Percentiles rank a stretch among this genome's conserved stretches.
Evolutionary conservation across 23 red algal genomes (phyloP).

Genomic region (Gracilaria gracilis): DNA sequence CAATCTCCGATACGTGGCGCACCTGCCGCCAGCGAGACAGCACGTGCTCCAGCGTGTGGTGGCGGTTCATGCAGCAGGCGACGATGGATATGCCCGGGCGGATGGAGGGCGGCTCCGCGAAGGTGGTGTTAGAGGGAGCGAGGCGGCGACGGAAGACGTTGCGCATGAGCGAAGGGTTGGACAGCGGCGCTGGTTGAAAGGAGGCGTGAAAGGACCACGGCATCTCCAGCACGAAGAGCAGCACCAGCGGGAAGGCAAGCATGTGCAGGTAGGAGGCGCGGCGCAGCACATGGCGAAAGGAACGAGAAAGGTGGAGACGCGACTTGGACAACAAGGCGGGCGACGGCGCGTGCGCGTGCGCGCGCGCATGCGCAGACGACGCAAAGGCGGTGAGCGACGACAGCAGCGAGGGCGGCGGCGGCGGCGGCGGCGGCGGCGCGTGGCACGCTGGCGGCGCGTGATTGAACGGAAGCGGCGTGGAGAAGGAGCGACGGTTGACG

Average conservation of each 20-base stretch:
- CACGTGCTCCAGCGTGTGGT: conserved; percentile 46
- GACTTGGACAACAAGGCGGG: background rate
- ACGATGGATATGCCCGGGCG: conserved; percentile 64
- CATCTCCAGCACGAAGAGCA: background rate
- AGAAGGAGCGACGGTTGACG: background rate
- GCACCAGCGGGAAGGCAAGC: background rate
- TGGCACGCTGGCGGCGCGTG: background rate
- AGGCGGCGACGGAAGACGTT: background rate
- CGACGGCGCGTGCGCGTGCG: background rate
- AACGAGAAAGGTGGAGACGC: background rate
- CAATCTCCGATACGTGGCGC: conserved; percentile 52
- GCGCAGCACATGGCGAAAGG: background rate
- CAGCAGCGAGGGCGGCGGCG: background rate
- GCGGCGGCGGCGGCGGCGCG: background rate
- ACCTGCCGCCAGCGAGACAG: conserved; percentile 54
- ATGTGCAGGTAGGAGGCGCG: background rate
- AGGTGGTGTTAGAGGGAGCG: conserved; percentile 1
- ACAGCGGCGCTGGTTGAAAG: background rate
- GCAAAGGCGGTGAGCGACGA: too few species aligned
- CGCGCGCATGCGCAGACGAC: too few species aligned
- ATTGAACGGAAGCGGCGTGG: background rate
- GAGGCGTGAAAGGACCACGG: background rate
- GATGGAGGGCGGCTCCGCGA: background rate
- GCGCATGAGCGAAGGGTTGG: background rate
- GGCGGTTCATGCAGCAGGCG: conserved; percentile 79